These are phyloP conservation scores for Kodamaea fungicola DNA, from an alignment of 1,139 yeast genomes.

Conservation along the genomic window DNA sequence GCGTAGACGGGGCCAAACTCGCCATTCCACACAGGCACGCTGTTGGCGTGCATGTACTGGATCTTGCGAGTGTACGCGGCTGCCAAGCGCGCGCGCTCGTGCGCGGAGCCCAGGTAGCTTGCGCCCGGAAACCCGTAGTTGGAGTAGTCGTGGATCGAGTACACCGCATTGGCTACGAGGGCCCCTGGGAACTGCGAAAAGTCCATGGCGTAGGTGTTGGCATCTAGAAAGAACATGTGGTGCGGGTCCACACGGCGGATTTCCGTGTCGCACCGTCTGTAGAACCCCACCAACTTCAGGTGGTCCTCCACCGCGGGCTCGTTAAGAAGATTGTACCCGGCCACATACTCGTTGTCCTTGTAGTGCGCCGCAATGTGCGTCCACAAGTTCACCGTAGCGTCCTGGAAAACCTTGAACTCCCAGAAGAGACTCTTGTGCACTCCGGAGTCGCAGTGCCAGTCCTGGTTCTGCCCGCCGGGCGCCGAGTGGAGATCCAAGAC, in stretches of 20 bases:
- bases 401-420: slow-evolving; percentile 45
- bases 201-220: slow-evolving; percentile 47
- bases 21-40: slow-evolving; percentile 51
- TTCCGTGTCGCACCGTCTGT: slow-evolving; percentile 28
- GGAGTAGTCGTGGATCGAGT: slow-evolving; percentile 46
- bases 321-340: slow-evolving; percentile 48
- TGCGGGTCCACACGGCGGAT: slow-evolving; percentile 39
- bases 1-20: slow-evolving; percentile 51
- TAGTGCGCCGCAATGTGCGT: slow-evolving; percentile 37
- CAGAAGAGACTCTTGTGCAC: slow-evolving; percentile 43
- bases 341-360: slow-evolving; percentile 41
- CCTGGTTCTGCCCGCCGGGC: slow-evolving; percentile 51
- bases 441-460: slow-evolving; percentile 46
- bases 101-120: slow-evolving; percentile 30
- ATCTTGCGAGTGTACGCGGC: slow-evolving; percentile 37
- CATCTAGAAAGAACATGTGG: slow-evolving; percentile 45
- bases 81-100: slow-evolving; percentile 27
- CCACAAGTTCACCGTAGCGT: slow-evolving; percentile 40
- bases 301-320: slow-evolving; percentile 45
- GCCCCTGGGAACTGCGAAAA: slow-evolving; percentile 38
- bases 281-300: slow-evolving; percentile 32
- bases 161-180: slow-evolving; percentile 35
- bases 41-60: slow-evolving; percentile 31
- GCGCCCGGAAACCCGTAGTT: slow-evolving; percentile 36
- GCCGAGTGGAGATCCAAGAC: slow-evolving; percentile 43